Percentiles rank a stretch among this genome's conserved stretches.
These are phyloP conservation scores for Microstegium vimineum DNA, from an alignment of 176 grass and related monocot species.

Conservation along the genomic window DNA sequence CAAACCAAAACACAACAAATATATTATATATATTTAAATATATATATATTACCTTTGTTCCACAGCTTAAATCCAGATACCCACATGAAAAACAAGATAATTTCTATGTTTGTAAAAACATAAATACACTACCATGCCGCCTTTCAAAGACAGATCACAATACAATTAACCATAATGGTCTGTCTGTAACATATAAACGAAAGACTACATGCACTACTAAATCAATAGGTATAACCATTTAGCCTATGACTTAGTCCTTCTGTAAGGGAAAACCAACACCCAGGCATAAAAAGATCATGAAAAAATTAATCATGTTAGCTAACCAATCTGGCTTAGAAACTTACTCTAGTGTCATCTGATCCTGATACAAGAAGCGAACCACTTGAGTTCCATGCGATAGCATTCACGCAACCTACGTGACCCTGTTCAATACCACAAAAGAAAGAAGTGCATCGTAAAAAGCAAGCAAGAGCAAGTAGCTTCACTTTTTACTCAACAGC, in stretches of 20 bases:
- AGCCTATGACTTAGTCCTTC: neutral
- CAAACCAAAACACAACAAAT: too few relatives aligned
- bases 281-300: neutral
- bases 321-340: conserved; percentile 21
- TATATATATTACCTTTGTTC: too few relatives aligned
- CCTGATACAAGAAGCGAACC: conserved; percentile 95
- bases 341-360: conserved; percentile 95
- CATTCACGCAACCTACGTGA: conserved; percentile 83
- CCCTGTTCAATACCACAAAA: conserved; percentile 47
- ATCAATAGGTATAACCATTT: neutral
- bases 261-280: neutral
- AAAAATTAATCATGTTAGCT: neutral
- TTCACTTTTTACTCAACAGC: neutral
- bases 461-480: neutral
- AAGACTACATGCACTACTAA: neutral
- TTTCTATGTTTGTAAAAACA: neutral
- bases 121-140: neutral
- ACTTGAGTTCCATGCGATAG: conserved; percentile 86
- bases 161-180: neutral
- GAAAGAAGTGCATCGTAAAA: conserved; percentile 11
- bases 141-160: neutral
- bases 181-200: neutral
- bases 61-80: neutral
- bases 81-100: neutral
- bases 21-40: too few relatives aligned